Conservation (phyloP, 805 yeast species). For the Zygosaccharomyces siamensis region DNA sequence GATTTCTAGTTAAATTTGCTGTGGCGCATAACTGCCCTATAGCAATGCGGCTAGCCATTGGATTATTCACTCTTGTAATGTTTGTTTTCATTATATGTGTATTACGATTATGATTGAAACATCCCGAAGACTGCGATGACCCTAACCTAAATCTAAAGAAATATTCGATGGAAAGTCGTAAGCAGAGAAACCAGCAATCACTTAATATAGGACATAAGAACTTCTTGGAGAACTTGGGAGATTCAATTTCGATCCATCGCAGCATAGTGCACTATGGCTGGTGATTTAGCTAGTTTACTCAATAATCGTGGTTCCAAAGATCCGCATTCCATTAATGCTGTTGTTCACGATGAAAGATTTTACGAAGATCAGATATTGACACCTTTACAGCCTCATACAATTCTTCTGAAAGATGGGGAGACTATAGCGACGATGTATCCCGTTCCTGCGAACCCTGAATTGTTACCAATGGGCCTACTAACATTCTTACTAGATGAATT, state of each 20-base stretch:
- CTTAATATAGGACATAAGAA: neutral
- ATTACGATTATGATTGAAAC: too few species aligned
- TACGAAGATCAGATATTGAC: conserved; percentile 16
- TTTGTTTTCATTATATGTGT: neutral
- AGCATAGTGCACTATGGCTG: neutral
- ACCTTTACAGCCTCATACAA: conserved; percentile 58
- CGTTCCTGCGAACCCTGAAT: conserved; percentile 51
- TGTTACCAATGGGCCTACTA: conserved; percentile 69
- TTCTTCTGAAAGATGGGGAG: conserved; percentile 78
- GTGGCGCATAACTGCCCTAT: conserved; percentile 86
- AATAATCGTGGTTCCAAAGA: neutral
- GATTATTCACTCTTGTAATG: neutral
- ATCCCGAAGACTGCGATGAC: too few species aligned
- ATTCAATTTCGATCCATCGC: neutral
- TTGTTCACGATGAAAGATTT: conserved; percentile 1
- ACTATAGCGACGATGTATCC: conserved; percentile 94
- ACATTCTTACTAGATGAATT: conserved; percentile 86
- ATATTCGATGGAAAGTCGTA: neutral
- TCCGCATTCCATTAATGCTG: neutral
- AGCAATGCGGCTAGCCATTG: conserved; percentile 44
- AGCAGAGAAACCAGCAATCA: neutral
- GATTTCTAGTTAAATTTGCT: conserved; percentile 54
- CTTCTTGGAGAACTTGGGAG: neutral
- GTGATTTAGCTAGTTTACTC: neutral
- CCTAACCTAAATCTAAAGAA: too few species aligned